A percentile compares a stretch with the other conserved stretches of the same genome.
These are phyloP conservation scores for Wakefieldia striispora DNA, from an alignment of 768 basidiomycete genomes.

Conservation along the genomic window DNA sequence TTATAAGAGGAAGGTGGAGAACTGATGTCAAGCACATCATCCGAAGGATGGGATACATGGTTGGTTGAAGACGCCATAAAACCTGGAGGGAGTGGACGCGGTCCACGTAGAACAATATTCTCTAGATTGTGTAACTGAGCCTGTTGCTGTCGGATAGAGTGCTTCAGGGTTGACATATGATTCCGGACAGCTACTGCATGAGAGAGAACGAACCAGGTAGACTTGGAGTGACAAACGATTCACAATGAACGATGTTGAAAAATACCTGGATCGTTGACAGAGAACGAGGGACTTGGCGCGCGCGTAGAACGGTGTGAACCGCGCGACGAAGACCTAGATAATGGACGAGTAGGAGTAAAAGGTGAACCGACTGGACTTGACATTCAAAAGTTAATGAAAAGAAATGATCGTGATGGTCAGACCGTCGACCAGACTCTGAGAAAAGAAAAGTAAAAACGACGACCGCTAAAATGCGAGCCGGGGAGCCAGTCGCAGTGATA, in stretches of 20 bases:
- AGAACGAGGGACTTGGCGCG: slow-evolving; percentile 53
- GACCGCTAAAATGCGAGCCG: slow-evolving; percentile 5
- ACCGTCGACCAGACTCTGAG: slow-evolving; percentile 16
- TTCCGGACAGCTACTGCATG: slow-evolving; percentile 67
- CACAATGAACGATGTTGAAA: slow-evolving; percentile 21
- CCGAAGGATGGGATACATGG: slow-evolving; percentile 34
- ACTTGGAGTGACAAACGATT: slow-evolving; percentile 21
- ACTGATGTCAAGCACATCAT: slow-evolving; percentile 34
- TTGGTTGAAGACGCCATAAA: slow-evolving; percentile 41
- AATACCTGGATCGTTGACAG: slow-evolving; percentile 68
- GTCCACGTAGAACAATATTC: slow-evolving; percentile 62
- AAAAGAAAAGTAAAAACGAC: background rate
- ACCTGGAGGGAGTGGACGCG: slow-evolving; percentile 53
- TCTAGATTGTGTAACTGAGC: slow-evolving; percentile 73
- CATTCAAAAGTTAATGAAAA: slow-evolving; percentile 28
- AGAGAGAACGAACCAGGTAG: slow-evolving; percentile 27
- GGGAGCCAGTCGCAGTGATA: slow-evolving; percentile 7
- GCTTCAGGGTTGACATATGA: slow-evolving; percentile 79
- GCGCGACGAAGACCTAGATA: slow-evolving; percentile 50
- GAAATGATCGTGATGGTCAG: slow-evolving; percentile 27
- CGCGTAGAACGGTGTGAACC: slow-evolving; percentile 46
- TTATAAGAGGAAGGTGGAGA: slow-evolving; percentile 34
- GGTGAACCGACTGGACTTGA: slow-evolving; percentile 35
- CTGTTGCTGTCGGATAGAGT: slow-evolving; percentile 81
- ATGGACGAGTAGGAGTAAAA: slow-evolving; percentile 34